Percentiles rank a stretch among this genome's conserved stretches.
Evolutionary conservation across 495 filamentous ascomycete species (phyloP).

Genomic region (Geoglossum glabrum): DNA sequence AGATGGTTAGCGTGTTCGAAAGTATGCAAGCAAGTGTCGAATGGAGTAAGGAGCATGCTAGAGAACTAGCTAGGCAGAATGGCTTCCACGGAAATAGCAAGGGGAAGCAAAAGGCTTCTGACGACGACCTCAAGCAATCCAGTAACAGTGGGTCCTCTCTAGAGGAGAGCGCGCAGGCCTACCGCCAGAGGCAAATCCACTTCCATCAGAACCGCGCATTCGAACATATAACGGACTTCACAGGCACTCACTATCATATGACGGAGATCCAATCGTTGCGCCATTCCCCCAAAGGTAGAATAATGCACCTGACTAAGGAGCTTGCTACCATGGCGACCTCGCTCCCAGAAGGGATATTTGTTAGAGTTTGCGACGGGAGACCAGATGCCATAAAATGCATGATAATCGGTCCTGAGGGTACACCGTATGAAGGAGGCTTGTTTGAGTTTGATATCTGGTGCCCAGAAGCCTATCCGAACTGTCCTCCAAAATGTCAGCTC

Average conservation of each 20-base stretch:
- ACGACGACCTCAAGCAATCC: neutral
- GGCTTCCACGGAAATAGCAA: neutral
- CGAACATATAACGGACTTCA: constrained; percentile 1
- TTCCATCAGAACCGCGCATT: constrained; percentile 3
- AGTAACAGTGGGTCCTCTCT: neutral
- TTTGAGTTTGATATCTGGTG: constrained; percentile 24
- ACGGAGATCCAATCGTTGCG: neutral
- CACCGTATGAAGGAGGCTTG: constrained; percentile 40
- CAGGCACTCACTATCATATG: neutral
- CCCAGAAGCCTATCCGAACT: neutral
- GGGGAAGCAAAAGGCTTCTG: constrained; percentile 1
- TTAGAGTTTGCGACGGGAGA: constrained; percentile 30
- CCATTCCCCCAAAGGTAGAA: constrained; percentile 3
- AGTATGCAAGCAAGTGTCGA: neutral
- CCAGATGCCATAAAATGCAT: constrained; percentile 36
- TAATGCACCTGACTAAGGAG: constrained; percentile 4
- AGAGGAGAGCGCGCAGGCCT: neutral
- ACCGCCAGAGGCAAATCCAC: neutral
- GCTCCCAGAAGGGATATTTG: constrained; percentile 37
- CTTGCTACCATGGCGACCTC: constrained; percentile 3
- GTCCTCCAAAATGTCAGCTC: neutral
- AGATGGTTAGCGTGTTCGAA: neutral
- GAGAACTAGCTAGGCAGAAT: neutral
- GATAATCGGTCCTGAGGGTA: constrained; percentile 33
- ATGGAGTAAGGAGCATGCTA: neutral